These are phyloP conservation scores for Lachnellula cervina DNA, from an alignment of 2,329 filamentous ascomycete species.

Conservation along the genomic window DNA sequence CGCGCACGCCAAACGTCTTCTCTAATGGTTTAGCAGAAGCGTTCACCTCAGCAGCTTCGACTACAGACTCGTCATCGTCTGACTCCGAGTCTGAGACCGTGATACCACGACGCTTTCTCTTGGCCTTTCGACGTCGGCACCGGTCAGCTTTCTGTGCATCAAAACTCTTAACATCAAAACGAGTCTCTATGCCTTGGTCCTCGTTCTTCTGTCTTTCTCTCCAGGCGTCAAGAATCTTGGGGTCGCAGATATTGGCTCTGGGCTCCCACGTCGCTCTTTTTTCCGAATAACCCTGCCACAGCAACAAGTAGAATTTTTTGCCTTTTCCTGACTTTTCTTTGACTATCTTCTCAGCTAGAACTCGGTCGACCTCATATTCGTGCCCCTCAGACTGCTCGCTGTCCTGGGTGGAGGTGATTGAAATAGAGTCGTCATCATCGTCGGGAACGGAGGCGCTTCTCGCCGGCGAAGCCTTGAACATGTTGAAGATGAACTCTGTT, in stretches of 20 bases:
- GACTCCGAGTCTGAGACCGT: conserved; percentile 13
- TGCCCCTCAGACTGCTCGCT: conserved; percentile 25
- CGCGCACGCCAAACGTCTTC: background rate
- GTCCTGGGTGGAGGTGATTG: conserved; percentile 46
- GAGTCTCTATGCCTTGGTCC: conserved; percentile 15
- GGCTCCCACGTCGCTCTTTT: conserved; percentile 54
- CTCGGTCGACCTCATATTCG: conserved; percentile 37
- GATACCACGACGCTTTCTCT: conserved; percentile 16
- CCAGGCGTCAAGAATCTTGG: conserved; percentile 34
- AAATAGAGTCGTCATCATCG: conserved; percentile 46
- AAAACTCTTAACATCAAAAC: conserved; percentile 22
- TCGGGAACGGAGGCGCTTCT: background rate
- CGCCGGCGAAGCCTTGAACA: background rate
- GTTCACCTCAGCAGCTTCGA: conserved; percentile 26
- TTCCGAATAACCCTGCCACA: conserved; percentile 58
- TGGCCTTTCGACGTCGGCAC: conserved; percentile 15
- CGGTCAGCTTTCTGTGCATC: conserved; percentile 19
- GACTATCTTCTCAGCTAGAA: conserved; percentile 43
- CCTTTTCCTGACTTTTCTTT: conserved; percentile 19
- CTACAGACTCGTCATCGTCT: conserved; percentile 19
- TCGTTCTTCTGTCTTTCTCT: conserved; percentile 20
- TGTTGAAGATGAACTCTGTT: background rate
- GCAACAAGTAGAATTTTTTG: conserved; percentile 50
- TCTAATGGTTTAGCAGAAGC: background rate
- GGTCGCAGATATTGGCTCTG: conserved; percentile 34